Base-by-base conservation (phyloP, 257 asterid genomes). In the Rauvolfia tetraphylla region DNA sequence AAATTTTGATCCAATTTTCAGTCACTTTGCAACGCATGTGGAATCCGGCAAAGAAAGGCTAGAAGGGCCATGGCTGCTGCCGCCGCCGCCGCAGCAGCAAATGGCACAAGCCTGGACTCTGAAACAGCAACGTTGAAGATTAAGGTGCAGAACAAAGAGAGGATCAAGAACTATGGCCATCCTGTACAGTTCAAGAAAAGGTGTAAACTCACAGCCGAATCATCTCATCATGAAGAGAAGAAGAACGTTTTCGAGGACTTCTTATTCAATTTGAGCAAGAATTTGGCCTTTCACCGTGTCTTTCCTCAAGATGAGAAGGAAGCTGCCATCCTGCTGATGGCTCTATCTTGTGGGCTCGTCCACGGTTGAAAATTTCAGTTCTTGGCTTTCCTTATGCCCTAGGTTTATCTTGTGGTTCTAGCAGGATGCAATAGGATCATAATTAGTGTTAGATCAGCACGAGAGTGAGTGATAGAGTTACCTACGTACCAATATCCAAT, bases 21-120 rank as follows among this genome's bases (percentile, higher is more conserved):
- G 98, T 90, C 98, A 0, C 97, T 95, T 54, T 95, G 98, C 79
- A 95, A 95, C 72, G 98, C 98, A 12, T 94, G 98, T 71, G 98
- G 98, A 73, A 95, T 95, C 22, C 78, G 98, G 79, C 98, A 95
- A 68, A 85, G 98, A 77, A 95, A 95, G 85, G 97, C 98, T 0
- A 84, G 98, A 81, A 86, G 96, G 34, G 98, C 98, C 75, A 79
- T 91, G 90, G 93, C 92, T 0, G 96, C 90, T 1, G 95, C 92
- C 0, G 92, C 88, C 0, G 89, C 82, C 0, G 65, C 83, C 0
- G 79, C 83, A 65, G 48, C 83, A 0, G 79, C 83, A 54, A 46
- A 77, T 15, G 86, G 80, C 29, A 73, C 82, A 23, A 70, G 66
- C 18, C 82, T 67, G 2, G 56, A 68, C 1, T 5, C 62, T 7